These are phyloP conservation scores for Trypanosoma mega DNA, from an alignment of 208 protist species.

Conservation along the genomic window DNA sequence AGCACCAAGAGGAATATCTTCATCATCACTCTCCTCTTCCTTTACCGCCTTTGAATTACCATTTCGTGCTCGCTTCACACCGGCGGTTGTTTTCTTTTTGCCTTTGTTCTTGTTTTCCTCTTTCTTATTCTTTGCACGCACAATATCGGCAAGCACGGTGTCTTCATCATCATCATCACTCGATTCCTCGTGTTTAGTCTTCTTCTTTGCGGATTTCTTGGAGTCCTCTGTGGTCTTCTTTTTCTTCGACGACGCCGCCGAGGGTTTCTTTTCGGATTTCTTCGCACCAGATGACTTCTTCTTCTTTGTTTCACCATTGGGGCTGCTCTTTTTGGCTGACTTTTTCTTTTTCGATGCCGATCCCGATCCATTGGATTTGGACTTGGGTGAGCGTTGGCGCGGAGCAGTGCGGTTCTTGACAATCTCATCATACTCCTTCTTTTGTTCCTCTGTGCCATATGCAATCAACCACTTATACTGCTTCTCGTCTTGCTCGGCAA, in stretches of 20 bases:
- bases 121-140: constrained; percentile 24
- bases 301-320: constrained; percentile 25
- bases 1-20: constrained; percentile 62
- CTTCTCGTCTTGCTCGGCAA: constrained; percentile 83
- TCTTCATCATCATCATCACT: constrained; percentile 25
- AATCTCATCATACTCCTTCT: constrained; percentile 82
- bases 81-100: constrained; percentile 15
- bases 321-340: neutral
- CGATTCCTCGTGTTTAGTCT: constrained; percentile 26
- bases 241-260: too few species aligned
- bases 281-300: constrained; percentile 25
- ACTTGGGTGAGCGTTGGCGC: constrained; percentile 24
- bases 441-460: constrained; percentile 88
- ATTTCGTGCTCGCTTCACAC: constrained; percentile 32
- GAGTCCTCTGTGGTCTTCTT: constrained; percentile 34
- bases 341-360: constrained; percentile 25
- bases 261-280: constrained; percentile 28
- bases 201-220: constrained; percentile 39
- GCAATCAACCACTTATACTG: constrained; percentile 86
- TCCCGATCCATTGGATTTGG: constrained; percentile 17
- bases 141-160: constrained; percentile 23
- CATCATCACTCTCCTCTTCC: constrained; percentile 52
- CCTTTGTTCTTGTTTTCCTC: constrained; percentile 24
- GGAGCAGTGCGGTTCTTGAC: constrained; percentile 61
- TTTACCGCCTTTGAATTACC: constrained; percentile 19